These are phyloP conservation scores for Globisporangium paroecandrum DNA, from an alignment of 352 stramenopile genomes.

Conservation along the genomic window DNA sequence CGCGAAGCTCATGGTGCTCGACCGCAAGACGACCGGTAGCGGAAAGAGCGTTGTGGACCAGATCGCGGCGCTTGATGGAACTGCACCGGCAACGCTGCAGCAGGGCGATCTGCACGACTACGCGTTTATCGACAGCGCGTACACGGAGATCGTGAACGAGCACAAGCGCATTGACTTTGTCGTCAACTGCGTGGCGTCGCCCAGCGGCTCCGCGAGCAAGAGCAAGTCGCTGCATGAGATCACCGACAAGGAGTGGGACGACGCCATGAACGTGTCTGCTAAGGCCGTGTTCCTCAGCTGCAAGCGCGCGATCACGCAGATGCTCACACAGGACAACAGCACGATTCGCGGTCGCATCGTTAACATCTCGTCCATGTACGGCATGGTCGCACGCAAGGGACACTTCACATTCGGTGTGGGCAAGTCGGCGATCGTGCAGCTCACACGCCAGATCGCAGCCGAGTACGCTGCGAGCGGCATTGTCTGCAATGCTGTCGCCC, in stretches of 20 bases:
- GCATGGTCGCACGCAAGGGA: conserved; percentile 52
- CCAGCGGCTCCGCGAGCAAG: conserved; percentile 29
- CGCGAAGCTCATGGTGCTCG: conserved; percentile 50
- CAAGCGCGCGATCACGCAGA: conserved; percentile 60
- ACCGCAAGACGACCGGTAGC: conserved; percentile 22
- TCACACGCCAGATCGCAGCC: conserved; percentile 58
- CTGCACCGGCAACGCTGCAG: conserved; percentile 28
- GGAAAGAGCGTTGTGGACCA: conserved; percentile 41
- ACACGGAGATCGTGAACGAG: conserved; percentile 33
- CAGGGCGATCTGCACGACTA: conserved; percentile 50
- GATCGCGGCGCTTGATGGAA: conserved; percentile 27
- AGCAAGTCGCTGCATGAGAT: conserved; percentile 35
- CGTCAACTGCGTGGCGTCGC: conserved; percentile 55
- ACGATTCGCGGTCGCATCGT: conserved; percentile 58
- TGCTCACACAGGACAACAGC: conserved; percentile 55
- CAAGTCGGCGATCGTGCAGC: conserved; percentile 62
- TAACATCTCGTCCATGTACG: conserved; percentile 60
- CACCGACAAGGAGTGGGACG: conserved; percentile 47
- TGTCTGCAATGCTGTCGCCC: conserved; percentile 59
- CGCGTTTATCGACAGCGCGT: conserved; percentile 49
- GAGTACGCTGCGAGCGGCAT: conserved; percentile 61
- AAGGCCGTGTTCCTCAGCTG: conserved; percentile 69
- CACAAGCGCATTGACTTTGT: conserved; percentile 71
- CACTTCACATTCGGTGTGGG: conserved; percentile 64
- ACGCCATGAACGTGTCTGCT: conserved; percentile 54